Evolutionary conservation across 179 eudicot species (phyloP).

Genomic region (Silene vulgaris): DNA sequence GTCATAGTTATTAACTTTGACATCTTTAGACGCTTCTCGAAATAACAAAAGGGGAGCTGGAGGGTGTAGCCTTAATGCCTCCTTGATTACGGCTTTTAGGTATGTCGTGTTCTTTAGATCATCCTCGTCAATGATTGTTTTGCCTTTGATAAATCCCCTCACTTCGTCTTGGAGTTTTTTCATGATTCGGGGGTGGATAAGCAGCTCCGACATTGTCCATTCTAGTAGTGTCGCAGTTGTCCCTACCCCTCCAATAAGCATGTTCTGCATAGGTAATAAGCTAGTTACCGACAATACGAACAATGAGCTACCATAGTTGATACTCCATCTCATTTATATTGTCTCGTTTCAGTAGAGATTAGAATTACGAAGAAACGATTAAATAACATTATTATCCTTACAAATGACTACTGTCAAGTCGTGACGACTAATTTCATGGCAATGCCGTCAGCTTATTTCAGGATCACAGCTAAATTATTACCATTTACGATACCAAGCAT

Average conservation of each 20-base stretch:
- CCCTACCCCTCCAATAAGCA: constrained; percentile 25
- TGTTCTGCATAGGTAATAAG: constrained; percentile 21
- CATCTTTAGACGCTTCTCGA: constrained; percentile 23
- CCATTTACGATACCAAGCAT: too few species aligned
- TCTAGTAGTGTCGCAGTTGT: constrained; percentile 23
- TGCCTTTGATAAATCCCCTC: constrained; percentile 17
- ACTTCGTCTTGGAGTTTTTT: constrained; percentile 36
- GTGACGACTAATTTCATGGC: too few species aligned
- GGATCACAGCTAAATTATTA: too few species aligned
- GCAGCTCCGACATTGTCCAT: constrained; percentile 45
- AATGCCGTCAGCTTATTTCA: too few species aligned
- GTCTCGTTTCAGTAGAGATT: too few species aligned
- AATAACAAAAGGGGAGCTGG: constrained; percentile 29
- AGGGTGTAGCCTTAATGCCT: constrained; percentile 33
- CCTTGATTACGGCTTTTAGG: constrained; percentile 32
- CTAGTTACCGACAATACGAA: too few species aligned
- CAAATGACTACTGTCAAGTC: too few species aligned
- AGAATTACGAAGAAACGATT: too few species aligned
- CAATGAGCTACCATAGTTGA: too few species aligned
- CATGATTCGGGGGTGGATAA: constrained; percentile 33
- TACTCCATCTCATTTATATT: too few species aligned
- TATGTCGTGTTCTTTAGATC: constrained; percentile 31
- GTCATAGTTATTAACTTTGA: constrained; percentile 22
- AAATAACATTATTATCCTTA: too few species aligned
- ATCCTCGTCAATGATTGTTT: constrained; percentile 20